These are phyloP conservation scores for Malassezia obtusa DNA, from an alignment of 1,284 basidiomycete species.

Conservation along the genomic window DNA sequence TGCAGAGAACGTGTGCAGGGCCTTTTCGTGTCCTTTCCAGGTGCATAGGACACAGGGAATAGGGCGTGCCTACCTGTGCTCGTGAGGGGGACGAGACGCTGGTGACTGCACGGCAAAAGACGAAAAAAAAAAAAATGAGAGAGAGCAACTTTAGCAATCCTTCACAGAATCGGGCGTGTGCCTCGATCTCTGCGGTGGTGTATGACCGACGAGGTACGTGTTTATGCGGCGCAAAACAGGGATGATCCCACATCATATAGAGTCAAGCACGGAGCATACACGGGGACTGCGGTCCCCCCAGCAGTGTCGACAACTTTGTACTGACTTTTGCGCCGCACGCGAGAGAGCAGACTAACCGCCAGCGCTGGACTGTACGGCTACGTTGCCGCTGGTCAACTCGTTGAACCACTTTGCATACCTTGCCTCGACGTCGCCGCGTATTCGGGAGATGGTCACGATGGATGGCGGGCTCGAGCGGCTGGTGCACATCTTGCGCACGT, in stretches of 20 bases:
- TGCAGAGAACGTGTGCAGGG: neutral
- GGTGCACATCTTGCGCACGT: conserved; percentile 60
- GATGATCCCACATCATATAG: conserved; percentile 17
- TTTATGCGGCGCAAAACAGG: neutral
- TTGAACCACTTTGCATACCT: conserved; percentile 93
- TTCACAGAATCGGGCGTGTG: conserved; percentile 84
- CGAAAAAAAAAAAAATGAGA: conserved; percentile 59
- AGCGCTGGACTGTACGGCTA: conserved; percentile 87
- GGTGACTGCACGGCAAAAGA: no score
- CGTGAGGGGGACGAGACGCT: no score
- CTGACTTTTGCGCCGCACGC: conserved; percentile 4
- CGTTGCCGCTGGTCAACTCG: conserved; percentile 88
- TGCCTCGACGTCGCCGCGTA: conserved; percentile 90
- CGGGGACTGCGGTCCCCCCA: neutral
- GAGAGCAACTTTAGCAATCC: conserved; percentile 95
- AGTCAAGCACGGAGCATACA: conserved; percentile 18
- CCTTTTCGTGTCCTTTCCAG: no score
- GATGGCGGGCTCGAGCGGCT: conserved; percentile 94
- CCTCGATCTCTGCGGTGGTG: conserved; percentile 83
- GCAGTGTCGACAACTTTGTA: conserved; percentile 2
- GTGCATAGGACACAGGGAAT: no score
- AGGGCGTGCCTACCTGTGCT: no score
- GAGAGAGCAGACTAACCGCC: conserved; percentile 12
- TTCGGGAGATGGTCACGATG: conserved; percentile 94
- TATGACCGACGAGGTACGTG: conserved; percentile 86